Evolutionary conservation across 2,329 filamentous ascomycete species (phyloP), one percentile per base, ranked within the genome.

Genomic region (Paecilomyces formosus): DNA sequence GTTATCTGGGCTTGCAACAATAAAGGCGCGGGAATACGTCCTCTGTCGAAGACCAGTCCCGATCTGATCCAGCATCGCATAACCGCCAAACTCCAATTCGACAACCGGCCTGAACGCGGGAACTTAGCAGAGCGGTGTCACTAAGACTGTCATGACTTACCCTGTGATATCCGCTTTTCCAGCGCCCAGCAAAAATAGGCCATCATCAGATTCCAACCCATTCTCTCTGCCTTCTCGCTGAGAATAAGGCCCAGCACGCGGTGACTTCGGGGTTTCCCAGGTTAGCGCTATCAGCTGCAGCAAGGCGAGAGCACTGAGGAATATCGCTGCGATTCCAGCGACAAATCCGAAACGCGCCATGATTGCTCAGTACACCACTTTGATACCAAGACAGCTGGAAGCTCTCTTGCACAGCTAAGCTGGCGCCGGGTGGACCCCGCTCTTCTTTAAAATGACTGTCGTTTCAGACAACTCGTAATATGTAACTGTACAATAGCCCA

Each of bases 51-150:
- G 79, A 22, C 93, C 93, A 1, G 86, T 87, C 53, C 93, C 93
- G 30, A 88, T 77, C 76, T 97, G 93, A 50, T 84, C 83, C n/a
- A 87, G 79, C 72, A 92, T 89, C 31, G 93, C 93, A 78, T 97
- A 97, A 61, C 92, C 92, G 81, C 93, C 94, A 70, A 97, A 83
- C 67, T 91, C 92, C 69, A 97, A 84, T 73, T 97, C 91, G 22
- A 95, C 92, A 12, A 95, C 90, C 0, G 92, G 91, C 1, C 89
- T 85, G 61, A 52, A 21, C 8, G 18, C 22, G 22, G 35, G 39
- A 18, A 45, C 15, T 45, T 45, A 45, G 39, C 39, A 45, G 39
- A n/a, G 39, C 9, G 15, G 15, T 45, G n/a, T 45, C 39, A 45
- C 15, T 45, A 8, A 18, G n/a, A 45, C n/a, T 18, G 9, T 21